Percentiles rank a stretch among this genome's conserved stretches.
Conservation (phyloP, 805 yeast species). For the Sugiyamaella qingdaonensis region DNA sequence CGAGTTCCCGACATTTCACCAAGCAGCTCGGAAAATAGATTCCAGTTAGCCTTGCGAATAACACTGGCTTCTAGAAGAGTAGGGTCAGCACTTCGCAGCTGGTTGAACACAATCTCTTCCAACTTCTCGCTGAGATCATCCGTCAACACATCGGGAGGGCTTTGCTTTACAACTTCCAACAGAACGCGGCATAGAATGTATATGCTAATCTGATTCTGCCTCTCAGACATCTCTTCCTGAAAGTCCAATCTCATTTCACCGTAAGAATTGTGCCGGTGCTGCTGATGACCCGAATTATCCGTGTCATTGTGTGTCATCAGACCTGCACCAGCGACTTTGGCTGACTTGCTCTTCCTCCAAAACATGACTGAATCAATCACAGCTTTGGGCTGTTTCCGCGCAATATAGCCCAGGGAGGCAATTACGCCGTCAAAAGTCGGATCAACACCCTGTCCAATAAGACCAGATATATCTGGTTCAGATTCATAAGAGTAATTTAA, state of each 20-base stretch:
- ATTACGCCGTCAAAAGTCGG: conserved; percentile 81
- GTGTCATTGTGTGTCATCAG: neutral
- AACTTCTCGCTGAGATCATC: conserved; percentile 76
- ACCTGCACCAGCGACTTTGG: conserved; percentile 55
- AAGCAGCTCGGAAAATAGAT: conserved; percentile 76
- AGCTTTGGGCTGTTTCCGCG: conserved; percentile 85
- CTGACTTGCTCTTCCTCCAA: conserved; percentile 91
- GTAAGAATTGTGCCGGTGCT: neutral
- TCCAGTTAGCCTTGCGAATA: conserved; percentile 91
- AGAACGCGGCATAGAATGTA: conserved; percentile 86
- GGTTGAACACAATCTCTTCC: conserved; percentile 91
- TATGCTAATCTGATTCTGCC: conserved; percentile 81
- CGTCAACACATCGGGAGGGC: conserved; percentile 68
- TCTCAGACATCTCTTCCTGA: conserved; percentile 66
- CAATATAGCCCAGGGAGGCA: conserved; percentile 83
- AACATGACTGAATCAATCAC: conserved; percentile 97
- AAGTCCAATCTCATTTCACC: conserved; percentile 10
- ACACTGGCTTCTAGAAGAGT: conserved; percentile 56
- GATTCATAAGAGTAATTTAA: conserved; percentile 56
- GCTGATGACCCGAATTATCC: neutral
- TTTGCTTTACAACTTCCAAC: conserved; percentile 86
- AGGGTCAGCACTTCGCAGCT: conserved; percentile 84
- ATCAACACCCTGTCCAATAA: conserved; percentile 82
- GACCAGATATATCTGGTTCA: conserved; percentile 75
- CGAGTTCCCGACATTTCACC: conserved; percentile 88